Conservation (phyloP, 768 basidiomycete species). For the Pilatotrama ljubarskyi region DNA sequence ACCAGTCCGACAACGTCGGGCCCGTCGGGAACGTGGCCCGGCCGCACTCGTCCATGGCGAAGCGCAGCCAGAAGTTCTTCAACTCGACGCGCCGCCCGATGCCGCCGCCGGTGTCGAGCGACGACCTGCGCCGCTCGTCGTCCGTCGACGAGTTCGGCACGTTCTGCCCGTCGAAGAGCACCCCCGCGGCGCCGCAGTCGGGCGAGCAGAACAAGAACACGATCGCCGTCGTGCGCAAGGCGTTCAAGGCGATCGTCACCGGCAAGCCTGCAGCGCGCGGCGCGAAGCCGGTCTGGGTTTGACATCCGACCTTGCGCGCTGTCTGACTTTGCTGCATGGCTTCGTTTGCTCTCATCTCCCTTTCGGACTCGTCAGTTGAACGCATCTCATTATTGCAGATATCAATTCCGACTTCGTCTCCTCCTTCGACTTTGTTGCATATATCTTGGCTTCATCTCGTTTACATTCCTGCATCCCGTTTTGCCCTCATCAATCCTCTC, state of each 20-base stretch:
- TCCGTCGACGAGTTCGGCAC: slow-evolving; percentile 68
- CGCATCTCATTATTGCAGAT: neutral
- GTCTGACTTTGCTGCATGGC: neutral
- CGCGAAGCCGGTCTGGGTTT: slow-evolving; percentile 18
- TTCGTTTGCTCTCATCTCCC: neutral
- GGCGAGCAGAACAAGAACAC: slow-evolving; percentile 53
- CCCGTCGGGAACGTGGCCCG: slow-evolving; percentile 40
- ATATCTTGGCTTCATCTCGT: slow-evolving; percentile 14
- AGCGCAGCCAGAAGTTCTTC: slow-evolving; percentile 46
- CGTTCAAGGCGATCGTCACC: slow-evolving; percentile 76
- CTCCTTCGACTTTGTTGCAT: slow-evolving; percentile 3
- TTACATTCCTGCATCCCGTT: slow-evolving; percentile 5
- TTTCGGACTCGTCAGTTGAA: too few species aligned
- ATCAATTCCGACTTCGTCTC: slow-evolving; percentile 6
- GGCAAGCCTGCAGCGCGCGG: slow-evolving; percentile 39
- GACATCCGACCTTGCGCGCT: neutral
- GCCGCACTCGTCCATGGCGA: slow-evolving; percentile 29
- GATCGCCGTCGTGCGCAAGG: slow-evolving; percentile 62
- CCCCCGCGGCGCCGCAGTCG: slow-evolving; percentile 14
- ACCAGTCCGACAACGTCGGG: slow-evolving; percentile 66
- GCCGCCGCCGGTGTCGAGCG: slow-evolving; percentile 74
- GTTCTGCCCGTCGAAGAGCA: slow-evolving; percentile 24
- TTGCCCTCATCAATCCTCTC: slow-evolving; percentile 5
- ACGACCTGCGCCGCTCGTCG: slow-evolving; percentile 48
- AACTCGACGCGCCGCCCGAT: slow-evolving; percentile 50